These are phyloP conservation scores for Citrus mangshanensis DNA, from an alignment of 345 rosid species.

Conservation along the genomic window DNA sequence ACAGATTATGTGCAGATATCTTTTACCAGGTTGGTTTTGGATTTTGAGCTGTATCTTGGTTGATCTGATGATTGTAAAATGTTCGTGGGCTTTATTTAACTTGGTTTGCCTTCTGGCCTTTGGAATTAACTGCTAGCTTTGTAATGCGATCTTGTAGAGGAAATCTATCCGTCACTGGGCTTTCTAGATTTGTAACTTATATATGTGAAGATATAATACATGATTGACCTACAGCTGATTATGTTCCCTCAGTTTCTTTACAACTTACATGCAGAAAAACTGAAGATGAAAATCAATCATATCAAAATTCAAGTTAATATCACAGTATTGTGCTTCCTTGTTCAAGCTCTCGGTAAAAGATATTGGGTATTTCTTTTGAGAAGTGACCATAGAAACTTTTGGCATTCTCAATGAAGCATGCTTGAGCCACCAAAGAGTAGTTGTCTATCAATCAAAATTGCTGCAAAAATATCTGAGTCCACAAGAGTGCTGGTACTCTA, in stretches of 20 bases:
- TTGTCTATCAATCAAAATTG: not conserved
- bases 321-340: not conserved
- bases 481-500: not conserved
- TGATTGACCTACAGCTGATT: not conserved
- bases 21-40: not conserved
- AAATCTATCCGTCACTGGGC: not conserved
- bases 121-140: not conserved
- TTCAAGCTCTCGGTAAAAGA: not conserved
- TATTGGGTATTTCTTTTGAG: not conserved
- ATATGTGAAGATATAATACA: not conserved
- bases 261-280: not conserved
- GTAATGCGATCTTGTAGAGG: not conserved
- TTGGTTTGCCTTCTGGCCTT: not conserved
- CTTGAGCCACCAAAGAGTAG: not conserved
- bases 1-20: not conserved
- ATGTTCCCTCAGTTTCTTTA: not conserved
- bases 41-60: not conserved
- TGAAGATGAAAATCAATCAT: not conserved
- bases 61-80: constrained; percentile 6
- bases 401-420: not conserved
- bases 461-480: not conserved
- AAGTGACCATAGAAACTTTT: not conserved
- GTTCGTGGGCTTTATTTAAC: not conserved
- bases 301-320: not conserved
- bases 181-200: not conserved